Evolutionary conservation across 768 basidiomycete genomes (phyloP).

Genomic region (Russula ochroleuca): DNA sequence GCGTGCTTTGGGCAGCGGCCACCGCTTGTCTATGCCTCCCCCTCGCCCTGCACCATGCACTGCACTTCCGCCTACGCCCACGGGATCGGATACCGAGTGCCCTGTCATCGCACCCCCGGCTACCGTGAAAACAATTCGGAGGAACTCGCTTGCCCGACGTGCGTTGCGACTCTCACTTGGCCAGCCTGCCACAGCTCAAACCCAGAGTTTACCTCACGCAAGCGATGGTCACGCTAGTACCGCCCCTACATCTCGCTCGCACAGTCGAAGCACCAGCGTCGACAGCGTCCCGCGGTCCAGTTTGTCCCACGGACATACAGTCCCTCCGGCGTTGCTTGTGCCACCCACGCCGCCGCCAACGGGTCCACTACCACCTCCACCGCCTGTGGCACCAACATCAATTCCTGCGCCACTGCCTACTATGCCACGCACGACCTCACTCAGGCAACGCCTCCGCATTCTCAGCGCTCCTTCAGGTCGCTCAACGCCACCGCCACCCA

Average conservation of each 20-base stretch:
- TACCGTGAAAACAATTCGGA: conserved; percentile 43
- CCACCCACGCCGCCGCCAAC: conserved; percentile 44
- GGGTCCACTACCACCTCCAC: conserved; percentile 40
- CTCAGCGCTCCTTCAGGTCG: conserved; percentile 45
- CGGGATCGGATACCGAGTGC: conserved; percentile 31
- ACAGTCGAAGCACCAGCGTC: conserved; percentile 32
- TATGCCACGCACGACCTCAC: conserved; percentile 25
- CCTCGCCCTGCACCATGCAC: conserved; percentile 68
- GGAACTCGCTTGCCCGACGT: conserved; percentile 50
- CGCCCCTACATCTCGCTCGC: conserved; percentile 37
- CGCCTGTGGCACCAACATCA: conserved; percentile 26
- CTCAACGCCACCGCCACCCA: conserved; percentile 33
- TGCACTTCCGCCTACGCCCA: conserved; percentile 66
- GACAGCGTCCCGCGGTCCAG: conserved; percentile 31
- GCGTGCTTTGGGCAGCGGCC: conserved; percentile 33
- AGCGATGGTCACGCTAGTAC: conserved; percentile 35
- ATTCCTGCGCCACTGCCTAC: conserved; percentile 25
- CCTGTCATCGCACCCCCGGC: conserved; percentile 30
- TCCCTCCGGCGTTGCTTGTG: conserved; percentile 40
- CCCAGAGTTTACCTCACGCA: conserved; percentile 36
- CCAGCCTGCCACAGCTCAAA: conserved; percentile 64
- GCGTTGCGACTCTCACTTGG: conserved; percentile 41
- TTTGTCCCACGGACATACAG: conserved; percentile 41
- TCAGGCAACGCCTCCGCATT: conserved; percentile 64
- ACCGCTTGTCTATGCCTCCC: conserved; percentile 65